A percentile compares a stretch with the other conserved stretches of the same genome.
Evolutionary conservation across 495 filamentous ascomycete species (phyloP).

Genomic region (Hypoxylon fuscum): DNA sequence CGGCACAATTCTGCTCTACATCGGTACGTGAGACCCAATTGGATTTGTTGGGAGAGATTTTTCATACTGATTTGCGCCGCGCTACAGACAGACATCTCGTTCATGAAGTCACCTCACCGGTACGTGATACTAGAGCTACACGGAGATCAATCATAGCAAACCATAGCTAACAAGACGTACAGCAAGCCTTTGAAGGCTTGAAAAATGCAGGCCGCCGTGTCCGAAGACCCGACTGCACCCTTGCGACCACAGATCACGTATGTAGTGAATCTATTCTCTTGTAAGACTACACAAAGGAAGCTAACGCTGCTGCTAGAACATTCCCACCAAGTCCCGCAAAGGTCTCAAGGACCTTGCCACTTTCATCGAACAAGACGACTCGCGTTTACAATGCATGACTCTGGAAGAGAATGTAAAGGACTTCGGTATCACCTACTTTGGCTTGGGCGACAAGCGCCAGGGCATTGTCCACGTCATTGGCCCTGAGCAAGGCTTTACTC

Average conservation of each 20-base stretch:
- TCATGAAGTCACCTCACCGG: constrained; percentile 96
- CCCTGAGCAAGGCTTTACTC: constrained; percentile 98
- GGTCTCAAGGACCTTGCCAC: constrained; percentile 83
- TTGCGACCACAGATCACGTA: constrained; percentile 98
- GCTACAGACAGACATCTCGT: constrained; percentile 86
- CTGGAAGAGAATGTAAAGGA: constrained; percentile 97
- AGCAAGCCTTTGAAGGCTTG: constrained; percentile 98
- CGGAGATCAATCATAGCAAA: not conserved
- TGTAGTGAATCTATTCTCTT: constrained; percentile 47
- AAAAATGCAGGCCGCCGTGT: constrained; percentile 86
- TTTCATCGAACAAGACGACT: constrained; percentile 95
- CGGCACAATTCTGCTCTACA: constrained; percentile 92
- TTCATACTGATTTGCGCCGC: constrained; percentile 20
- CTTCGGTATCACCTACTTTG: constrained; percentile 97
- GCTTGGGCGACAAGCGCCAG: constrained; percentile 93
- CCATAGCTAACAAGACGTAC: constrained; percentile 13
- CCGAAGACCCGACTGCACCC: constrained; percentile 92
- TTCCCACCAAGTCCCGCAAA: constrained; percentile 88
- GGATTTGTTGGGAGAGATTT: not conserved
- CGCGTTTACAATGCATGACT: constrained; percentile 90
- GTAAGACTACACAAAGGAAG: constrained; percentile 1
- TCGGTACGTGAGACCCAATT: constrained; percentile 64
- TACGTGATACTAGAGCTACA: constrained; percentile 48
- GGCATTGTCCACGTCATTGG: constrained; percentile 99
- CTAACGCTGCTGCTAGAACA: constrained; percentile 67